These are phyloP conservation scores for Maudiozyma pseudohumilis DNA, from an alignment of 805 yeast genomes.

Conservation along the genomic window DNA sequence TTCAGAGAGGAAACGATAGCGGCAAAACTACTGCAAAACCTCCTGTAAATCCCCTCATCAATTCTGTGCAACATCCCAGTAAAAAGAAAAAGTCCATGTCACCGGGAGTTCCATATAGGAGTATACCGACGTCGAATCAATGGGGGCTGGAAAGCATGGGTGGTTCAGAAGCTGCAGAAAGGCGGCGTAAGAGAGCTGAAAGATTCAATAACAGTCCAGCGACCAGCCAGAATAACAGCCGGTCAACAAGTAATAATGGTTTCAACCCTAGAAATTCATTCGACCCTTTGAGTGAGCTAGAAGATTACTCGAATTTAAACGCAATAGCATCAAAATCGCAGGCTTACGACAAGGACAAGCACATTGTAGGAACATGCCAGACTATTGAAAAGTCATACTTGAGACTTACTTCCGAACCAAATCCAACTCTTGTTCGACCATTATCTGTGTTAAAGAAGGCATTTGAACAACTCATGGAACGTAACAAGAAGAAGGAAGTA, in stretches of 20 bases:
- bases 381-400: constrained; percentile 68
- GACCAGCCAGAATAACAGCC: neutral
- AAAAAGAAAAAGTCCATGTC: neutral
- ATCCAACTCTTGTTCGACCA: constrained; percentile 78
- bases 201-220: constrained; percentile 22
- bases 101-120: neutral
- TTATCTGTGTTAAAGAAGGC: constrained; percentile 49
- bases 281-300: constrained; percentile 11
- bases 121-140: neutral
- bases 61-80: no score
- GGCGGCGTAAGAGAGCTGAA: constrained; percentile 29
- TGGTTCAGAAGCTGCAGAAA: constrained; percentile 16
- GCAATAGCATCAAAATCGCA: constrained; percentile 26
- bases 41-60: no score
- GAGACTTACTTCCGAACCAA: constrained; percentile 84
- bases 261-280: constrained; percentile 3
- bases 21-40: no score
- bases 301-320: constrained; percentile 20
- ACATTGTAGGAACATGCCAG: constrained; percentile 54
- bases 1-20: no score
- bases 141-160: constrained; percentile 6
- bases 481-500: constrained; percentile 39
- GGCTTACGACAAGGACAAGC: constrained; percentile 27
- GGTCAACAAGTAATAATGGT: neutral
- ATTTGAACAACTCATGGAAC: constrained; percentile 41